These are phyloP conservation scores for Cercospora sp. DNA, from an alignment of 2,329 filamentous ascomycete species.

Conservation along the genomic window DNA sequence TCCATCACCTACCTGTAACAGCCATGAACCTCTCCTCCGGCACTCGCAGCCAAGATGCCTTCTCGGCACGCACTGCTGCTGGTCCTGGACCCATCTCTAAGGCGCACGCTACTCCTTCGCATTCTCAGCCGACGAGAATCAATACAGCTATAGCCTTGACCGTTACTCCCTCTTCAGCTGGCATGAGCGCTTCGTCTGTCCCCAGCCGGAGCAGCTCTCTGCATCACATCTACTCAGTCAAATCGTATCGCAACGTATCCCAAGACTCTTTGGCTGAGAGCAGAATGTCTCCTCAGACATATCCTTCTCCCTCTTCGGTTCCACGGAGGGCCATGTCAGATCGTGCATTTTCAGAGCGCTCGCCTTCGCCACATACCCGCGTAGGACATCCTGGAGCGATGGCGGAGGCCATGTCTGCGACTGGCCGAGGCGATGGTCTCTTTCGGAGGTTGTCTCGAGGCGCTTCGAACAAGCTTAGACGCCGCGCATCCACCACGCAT, in stretches of 20 bases:
- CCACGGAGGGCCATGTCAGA: constrained; percentile 31
- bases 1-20: constrained; percentile 22
- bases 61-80: constrained; percentile 20
- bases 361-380: constrained; percentile 52
- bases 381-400: constrained; percentile 57
- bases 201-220: constrained; percentile 43
- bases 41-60: constrained; percentile 26
- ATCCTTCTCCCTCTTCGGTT: constrained; percentile 28
- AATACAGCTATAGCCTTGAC: constrained; percentile 22
- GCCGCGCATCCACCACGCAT: constrained; percentile 75
- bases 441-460: constrained; percentile 84
- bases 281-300: constrained; percentile 29
- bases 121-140: constrained; percentile 18
- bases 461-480: constrained; percentile 68
- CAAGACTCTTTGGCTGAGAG: constrained; percentile 29
- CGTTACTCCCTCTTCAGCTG: constrained; percentile 20
- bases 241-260: constrained; percentile 24
- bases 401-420: constrained; percentile 56
- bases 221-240: constrained; percentile 32
- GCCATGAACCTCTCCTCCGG: constrained; percentile 30
- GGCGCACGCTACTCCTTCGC: constrained; percentile 21
- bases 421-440: constrained; percentile 60
- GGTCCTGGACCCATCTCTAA: constrained; percentile 21
- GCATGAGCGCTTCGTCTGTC: constrained; percentile 16
- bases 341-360: constrained; percentile 49